These are phyloP conservation scores for Lepidium didymum DNA, from an alignment of 345 rosid genomes.

Conservation along the genomic window DNA sequence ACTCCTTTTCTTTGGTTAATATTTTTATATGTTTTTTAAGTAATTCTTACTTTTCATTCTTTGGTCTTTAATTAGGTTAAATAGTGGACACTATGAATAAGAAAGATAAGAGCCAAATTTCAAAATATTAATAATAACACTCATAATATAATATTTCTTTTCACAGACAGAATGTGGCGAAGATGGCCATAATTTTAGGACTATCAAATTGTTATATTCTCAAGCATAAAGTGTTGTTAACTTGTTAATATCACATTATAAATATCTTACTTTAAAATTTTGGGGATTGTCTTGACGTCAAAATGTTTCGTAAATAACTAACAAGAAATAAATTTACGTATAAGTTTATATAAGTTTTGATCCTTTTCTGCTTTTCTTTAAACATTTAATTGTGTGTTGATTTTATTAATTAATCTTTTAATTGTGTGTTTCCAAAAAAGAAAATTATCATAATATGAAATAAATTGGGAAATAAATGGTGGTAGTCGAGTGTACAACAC, in stretches of 20 bases:
- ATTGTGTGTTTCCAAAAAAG: neutral
- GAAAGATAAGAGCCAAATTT: slow-evolving; percentile 24
- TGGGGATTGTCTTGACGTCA: neutral
- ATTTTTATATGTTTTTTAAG: neutral
- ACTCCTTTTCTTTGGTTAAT: slow-evolving; percentile 4
- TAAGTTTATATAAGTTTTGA: neutral
- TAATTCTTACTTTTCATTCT: slow-evolving; percentile 22
- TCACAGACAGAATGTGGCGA: slow-evolving; percentile 14
- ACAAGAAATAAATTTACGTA: neutral
- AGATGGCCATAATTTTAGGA: slow-evolving; percentile 22
- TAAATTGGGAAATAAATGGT: slow-evolving; percentile 14
- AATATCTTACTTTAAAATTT: neutral
- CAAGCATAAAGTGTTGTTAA: slow-evolving; percentile 1
- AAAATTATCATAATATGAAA: neutral
- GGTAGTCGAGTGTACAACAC: slow-evolving; percentile 29
- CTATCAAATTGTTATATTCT: neutral
- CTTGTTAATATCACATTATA: neutral
- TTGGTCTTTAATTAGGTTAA: slow-evolving; percentile 23
- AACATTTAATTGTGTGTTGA: neutral
- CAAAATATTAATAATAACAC: neutral
- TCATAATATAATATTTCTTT: neutral
- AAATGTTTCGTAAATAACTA: neutral
- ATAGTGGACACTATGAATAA: slow-evolving; percentile 19
- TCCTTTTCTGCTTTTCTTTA: neutral
- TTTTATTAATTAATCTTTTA: neutral